These are phyloP conservation scores for Craterostigma plantagineum DNA, from an alignment of 257 asterid species.

Conservation along the genomic window DNA sequence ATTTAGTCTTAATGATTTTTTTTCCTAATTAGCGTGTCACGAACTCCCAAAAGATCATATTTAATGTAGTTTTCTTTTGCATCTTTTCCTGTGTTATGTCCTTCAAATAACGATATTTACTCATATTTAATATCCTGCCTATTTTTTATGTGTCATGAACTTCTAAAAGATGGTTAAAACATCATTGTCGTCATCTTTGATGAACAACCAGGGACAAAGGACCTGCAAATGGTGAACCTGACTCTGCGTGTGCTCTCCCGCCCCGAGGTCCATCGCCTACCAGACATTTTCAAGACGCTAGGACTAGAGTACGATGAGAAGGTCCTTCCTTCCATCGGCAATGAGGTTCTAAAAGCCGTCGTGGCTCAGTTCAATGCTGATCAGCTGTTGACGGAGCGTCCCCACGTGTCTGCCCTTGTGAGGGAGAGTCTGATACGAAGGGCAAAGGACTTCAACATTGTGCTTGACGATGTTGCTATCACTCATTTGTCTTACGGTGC, in stretches of 20 bases:
- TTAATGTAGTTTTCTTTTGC: too few relatives aligned
- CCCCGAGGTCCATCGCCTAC: conserved; percentile 53
- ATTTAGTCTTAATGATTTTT: too few relatives aligned
- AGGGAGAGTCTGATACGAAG: conserved; percentile 67
- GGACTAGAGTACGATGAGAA: conserved; percentile 89
- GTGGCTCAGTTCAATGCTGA: conserved; percentile 96
- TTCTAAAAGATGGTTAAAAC: neutral
- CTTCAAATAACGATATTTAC: too few relatives aligned
- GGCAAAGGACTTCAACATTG: conserved; percentile 82
- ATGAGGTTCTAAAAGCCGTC: conserved; percentile 78
- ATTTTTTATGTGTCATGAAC: neutral
- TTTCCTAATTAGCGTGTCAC: too few relatives aligned
- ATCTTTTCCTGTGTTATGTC: too few relatives aligned
- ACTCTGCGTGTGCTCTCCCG: conserved; percentile 84
- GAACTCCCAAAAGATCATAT: too few relatives aligned
- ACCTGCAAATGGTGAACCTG: conserved; percentile 92
- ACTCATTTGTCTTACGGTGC: conserved; percentile 86
- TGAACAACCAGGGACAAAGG: conserved; percentile 54
- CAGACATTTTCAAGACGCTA: conserved; percentile 63
- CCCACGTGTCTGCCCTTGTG: conserved; percentile 82
- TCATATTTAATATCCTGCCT: neutral
- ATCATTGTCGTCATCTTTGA: neutral
- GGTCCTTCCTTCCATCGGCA: conserved; percentile 88
- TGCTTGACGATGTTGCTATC: conserved; percentile 81
- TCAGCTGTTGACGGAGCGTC: conserved; percentile 83